phyloP scores from a whole-genome alignment of 2,329 filamentous ascomycete genomes.

The Setomelanomma holmii region DNA sequence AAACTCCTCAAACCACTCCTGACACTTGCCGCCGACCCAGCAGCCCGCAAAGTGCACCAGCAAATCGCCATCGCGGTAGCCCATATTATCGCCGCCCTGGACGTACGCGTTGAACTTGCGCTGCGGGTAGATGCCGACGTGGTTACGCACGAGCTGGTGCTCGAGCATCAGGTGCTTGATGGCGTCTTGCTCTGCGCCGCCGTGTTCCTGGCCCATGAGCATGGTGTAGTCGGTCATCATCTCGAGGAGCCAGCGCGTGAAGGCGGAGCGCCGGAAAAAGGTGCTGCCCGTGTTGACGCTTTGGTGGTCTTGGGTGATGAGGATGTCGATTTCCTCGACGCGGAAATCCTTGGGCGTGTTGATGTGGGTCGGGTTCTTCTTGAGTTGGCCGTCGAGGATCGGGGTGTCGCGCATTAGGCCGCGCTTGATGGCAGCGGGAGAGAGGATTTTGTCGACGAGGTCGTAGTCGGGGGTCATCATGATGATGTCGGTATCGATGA shows the following conservation, averaged over 20 bases:
- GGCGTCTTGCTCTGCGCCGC: constrained; percentile 46
- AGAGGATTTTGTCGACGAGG: constrained; percentile 41
- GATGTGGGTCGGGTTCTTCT: constrained; percentile 37
- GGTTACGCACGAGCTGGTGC: constrained; percentile 47
- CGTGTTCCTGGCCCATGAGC: constrained; percentile 44
- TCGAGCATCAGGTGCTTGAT: constrained; percentile 45
- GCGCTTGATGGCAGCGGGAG: constrained; percentile 40
- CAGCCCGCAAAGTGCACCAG: constrained; percentile 52
- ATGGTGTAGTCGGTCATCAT: constrained; percentile 49
- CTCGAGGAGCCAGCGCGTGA: constrained; percentile 47
- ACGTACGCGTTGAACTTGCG: constrained; percentile 49
- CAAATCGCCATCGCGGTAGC: constrained; percentile 49
- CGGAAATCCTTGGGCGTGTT: constrained; percentile 35
- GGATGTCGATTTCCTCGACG: constrained; percentile 47
- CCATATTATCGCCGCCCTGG: constrained; percentile 45
- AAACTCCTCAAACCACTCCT: constrained; percentile 45
- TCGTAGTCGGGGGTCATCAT: constrained; percentile 48
- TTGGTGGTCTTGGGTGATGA: constrained; percentile 52
- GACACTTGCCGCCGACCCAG: constrained; percentile 47
- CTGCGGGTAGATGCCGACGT: constrained; percentile 47
- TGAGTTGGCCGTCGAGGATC: constrained; percentile 35
- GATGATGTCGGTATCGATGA: constrained; percentile 52
- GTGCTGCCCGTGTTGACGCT: constrained; percentile 50
- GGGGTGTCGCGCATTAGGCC: constrained; percentile 35
- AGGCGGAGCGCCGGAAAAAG: constrained; percentile 49